phyloP scores from a whole-genome alignment of 257 asterid genomes.

The Solanum boliviense region DNA sequence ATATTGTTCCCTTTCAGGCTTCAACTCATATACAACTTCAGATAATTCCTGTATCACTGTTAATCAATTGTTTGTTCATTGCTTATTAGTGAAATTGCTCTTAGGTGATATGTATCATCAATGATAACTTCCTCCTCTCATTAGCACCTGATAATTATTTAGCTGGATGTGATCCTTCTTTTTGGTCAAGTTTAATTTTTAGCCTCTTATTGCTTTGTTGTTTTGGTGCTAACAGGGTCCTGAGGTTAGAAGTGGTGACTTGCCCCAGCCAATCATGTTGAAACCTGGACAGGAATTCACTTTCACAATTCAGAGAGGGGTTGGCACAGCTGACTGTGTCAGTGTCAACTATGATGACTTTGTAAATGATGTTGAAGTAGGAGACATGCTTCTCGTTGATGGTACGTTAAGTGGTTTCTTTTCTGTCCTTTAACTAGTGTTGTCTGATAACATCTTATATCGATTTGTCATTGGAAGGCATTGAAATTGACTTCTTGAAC shows the following conservation, averaged over 20 bases:
- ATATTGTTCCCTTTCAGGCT: background rate
- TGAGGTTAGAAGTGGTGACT: constrained; percentile 98
- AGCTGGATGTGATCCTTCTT: background rate
- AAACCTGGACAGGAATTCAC: constrained; percentile 85
- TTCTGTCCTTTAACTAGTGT: background rate
- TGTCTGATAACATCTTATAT: background rate
- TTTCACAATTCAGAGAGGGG: constrained; percentile 92
- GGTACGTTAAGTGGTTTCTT: constrained; percentile 29
- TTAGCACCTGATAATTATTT: background rate
- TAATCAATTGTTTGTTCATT: background rate
- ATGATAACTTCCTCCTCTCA: background rate
- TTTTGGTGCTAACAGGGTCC: constrained; percentile 71
- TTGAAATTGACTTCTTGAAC: background rate
- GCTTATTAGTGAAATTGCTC: background rate
- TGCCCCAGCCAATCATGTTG: constrained; percentile 84
- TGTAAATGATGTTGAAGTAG: constrained; percentile 86
- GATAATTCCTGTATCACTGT: background rate
- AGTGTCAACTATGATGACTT: constrained; percentile 99
- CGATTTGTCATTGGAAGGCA: background rate
- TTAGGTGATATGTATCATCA: background rate
- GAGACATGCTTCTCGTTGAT: constrained; percentile 98
- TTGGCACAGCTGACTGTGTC: constrained; percentile 81
- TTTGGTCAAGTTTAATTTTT: background rate
- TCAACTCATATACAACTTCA: background rate
- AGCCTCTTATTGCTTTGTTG: background rate